phyloP scores from a whole-genome alignment of 495 filamentous ascomycete genomes.

The Penicillium macrosclerotiorum region DNA sequence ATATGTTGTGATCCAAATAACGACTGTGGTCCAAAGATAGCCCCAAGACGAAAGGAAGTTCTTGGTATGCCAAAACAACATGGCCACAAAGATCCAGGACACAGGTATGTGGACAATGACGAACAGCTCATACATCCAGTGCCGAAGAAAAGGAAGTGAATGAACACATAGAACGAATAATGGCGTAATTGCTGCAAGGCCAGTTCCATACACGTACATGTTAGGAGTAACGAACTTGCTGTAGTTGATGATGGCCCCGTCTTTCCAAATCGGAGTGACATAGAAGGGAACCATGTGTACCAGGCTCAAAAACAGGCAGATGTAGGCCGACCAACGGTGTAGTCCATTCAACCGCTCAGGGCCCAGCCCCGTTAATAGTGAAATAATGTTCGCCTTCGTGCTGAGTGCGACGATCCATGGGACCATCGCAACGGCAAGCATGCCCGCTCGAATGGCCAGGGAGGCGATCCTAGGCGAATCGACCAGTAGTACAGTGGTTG shows the following conservation, averaged over 20 bases:
- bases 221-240: slow-evolving; percentile 58
- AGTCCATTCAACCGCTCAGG: slow-evolving; percentile 91
- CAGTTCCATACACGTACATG: slow-evolving; percentile 78
- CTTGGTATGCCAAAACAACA: slow-evolving; percentile 95
- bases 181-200: slow-evolving; percentile 81
- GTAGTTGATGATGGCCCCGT: slow-evolving; percentile 66
- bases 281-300: slow-evolving; percentile 90
- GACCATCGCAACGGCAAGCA: slow-evolving; percentile 91
- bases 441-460: slow-evolving; percentile 86
- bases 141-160: slow-evolving; percentile 68
- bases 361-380: slow-evolving; percentile 82
- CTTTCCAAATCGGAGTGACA: slow-evolving; percentile 79
- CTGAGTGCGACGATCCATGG: slow-evolving; percentile 90
- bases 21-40: slow-evolving; percentile 81
- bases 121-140: slow-evolving; percentile 78
- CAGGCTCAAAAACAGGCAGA: slow-evolving; percentile 78
- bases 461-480: slow-evolving; percentile 82
- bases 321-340: slow-evolving; percentile 89
- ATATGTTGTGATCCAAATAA: slow-evolving; percentile 71
- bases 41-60: slow-evolving; percentile 91
- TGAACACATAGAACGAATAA: slow-evolving; percentile 77
- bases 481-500: slow-evolving; percentile 83
- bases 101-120: slow-evolving; percentile 77
- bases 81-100: slow-evolving; percentile 73
- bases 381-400: slow-evolving; percentile 88